phyloP scores from a whole-genome alignment of 345 rosid genomes.

The Mercurialis annua region DNA sequence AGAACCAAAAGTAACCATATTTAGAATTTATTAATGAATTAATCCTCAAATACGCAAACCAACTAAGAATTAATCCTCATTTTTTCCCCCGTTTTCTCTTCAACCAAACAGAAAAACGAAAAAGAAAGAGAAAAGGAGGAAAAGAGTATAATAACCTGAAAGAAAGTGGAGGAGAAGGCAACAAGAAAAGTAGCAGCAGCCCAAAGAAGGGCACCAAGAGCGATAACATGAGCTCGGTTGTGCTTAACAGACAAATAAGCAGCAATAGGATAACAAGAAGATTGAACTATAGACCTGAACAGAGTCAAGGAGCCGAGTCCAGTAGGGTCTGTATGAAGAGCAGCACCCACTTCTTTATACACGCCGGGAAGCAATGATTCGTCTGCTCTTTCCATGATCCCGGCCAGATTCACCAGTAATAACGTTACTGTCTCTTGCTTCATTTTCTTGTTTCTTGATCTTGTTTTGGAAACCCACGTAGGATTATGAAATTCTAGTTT shows the following conservation, averaged over 20 bases:
- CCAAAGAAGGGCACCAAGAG: slow-evolving; percentile 32
- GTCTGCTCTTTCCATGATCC: slow-evolving; percentile 33
- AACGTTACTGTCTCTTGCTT: slow-evolving; percentile 20
- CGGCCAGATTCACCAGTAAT: slow-evolving; percentile 25
- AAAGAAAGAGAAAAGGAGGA: not conserved
- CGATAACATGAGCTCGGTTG: slow-evolving; percentile 26
- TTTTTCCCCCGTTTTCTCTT: not conserved
- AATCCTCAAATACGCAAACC: not conserved
- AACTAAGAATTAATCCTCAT: not conserved
- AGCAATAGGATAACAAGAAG: slow-evolving; percentile 28
- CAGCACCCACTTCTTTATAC: slow-evolving; percentile 29
- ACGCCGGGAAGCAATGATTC: slow-evolving; percentile 26
- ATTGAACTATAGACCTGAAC: slow-evolving; percentile 24
- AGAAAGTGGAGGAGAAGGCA: slow-evolving; percentile 29
- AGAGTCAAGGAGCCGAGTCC: slow-evolving; percentile 30
- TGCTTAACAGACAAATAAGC: slow-evolving; percentile 19
- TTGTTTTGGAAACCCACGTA: no score
- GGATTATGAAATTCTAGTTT: no score
- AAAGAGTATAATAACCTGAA: slow-evolving; percentile 11
- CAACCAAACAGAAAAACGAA: slow-evolving; percentile 11
- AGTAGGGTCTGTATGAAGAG: slow-evolving; percentile 25
- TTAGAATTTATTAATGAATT: not conserved
- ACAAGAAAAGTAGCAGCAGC: slow-evolving; percentile 33
- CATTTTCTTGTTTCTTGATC: not conserved
- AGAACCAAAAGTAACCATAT: not conserved